Evolutionary conservation across 805 yeast genomes (phyloP), one percentile per base, ranked within the genome.

Genomic region (Yarrowia bubula): DNA sequence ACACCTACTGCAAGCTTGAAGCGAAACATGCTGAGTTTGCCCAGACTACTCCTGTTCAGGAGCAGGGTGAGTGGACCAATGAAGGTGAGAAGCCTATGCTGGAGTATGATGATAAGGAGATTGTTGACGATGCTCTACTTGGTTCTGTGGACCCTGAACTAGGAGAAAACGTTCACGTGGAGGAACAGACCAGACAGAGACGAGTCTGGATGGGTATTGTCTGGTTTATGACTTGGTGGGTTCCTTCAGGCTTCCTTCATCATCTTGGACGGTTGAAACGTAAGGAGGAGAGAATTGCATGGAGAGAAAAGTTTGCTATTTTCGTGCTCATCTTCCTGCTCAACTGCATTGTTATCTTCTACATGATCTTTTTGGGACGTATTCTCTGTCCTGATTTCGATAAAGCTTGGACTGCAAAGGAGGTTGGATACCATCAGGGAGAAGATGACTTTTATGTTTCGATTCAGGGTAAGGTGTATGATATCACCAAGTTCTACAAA

Each of bases 71-170:
- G 17, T 55, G 61, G 61, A 38, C 61, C 8, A 17, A 35, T 1
- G 38, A 15, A 3, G 61, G 31, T n/a, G 47, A 55, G 15, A 41
- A 55, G 47, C 31, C 38, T 13, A 37, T 55, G 47, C 47, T 39
- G 2, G 47, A 39, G 5, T 39, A 55, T 15, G 35, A 51, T 10
- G 58, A 51, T 18, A 51, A 51, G 43, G 58, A 51, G 43, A 51
- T 51, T 51, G 58, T 51, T 3, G 58, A 51, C 22, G 43, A 51
- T 18, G 4, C 43, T 18, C 47, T 55, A 31, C 17, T 55, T 6
- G n/a, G 17, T 14, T 84, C 68, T 82, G 84, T 77, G 87, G 87
- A 17, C 78, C 84, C 64, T 83, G 88, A 74, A 87, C 88, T 28
- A 87, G 85, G 71, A 83, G 88, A 3, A 81, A 83, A 65, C 39